Evolutionary conservation across 805 yeast genomes (phyloP), one percentile per base, ranked within the genome.

Genomic region (Lachancea kluyveri): DNA sequence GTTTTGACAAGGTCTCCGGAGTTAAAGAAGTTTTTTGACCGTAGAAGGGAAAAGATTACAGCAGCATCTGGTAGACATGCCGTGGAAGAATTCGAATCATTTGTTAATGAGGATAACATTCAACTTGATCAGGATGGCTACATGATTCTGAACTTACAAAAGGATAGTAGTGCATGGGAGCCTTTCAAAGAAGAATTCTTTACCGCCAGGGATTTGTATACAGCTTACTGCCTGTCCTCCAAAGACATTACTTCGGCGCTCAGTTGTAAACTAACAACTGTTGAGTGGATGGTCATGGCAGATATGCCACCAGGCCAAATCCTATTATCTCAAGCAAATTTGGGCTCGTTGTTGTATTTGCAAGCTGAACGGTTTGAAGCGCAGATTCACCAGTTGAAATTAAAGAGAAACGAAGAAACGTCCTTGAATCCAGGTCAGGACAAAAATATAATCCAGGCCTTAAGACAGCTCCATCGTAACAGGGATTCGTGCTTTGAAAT

Each of bases 151-250:
- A 46, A 62, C 46, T 12, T 61, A 17, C 48, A 55, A 12, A 59
- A 54, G 31, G 60, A 65, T 48, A 71, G 65, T 23, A 69, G 67
- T 30, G 72, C 75, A 2, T 80, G 84, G 83, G 77, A 72, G 33
- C 81, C 79, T 3, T 87, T 83, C 52, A 64, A 77, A 21, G 84
- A 80, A 36, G 95, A 86, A 46, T 70, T 81, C 40, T 78, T 87
- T 53, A 74, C 77, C 34, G 79, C 85, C 2, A 67, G 90, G 56
- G 95, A 87, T 45, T 49, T 84, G 35, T 72, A 78, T 42, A 76
- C 83, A 3, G 86, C 92, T 2, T 62, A 77, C 23, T 79, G 82
- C 39, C 57, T 85, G 34, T 68, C 80, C 1, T 65, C 75, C 10
- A 85, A 85, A n/a, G 86, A 81, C 50, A 60, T 76, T 30, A 60